Evolutionary conservation across 2,329 filamentous ascomycete genomes (phyloP).

Genomic region (Myriosclerotinia curreyana): DNA sequence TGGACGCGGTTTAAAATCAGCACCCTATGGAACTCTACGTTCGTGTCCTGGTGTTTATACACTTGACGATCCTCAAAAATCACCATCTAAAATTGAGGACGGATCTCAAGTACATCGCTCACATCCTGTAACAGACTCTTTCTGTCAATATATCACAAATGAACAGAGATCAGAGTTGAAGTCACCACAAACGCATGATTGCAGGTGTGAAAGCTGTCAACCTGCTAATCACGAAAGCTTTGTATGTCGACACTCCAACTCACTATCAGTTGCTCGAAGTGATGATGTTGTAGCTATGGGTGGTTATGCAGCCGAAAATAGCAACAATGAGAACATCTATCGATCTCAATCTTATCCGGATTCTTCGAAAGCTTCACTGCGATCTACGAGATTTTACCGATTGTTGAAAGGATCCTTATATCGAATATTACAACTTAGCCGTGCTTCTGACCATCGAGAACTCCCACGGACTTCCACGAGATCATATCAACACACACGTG

Average conservation of each 20-base stretch:
- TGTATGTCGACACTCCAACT: slow-evolving; percentile 31
- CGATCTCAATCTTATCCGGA: slow-evolving; percentile 4
- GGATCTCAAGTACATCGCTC: background rate
- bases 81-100: background rate
- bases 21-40: background rate
- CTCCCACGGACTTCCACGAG: slow-evolving; percentile 1
- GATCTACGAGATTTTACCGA: background rate
- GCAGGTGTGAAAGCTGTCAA: background rate
- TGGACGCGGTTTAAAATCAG: background rate
- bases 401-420: background rate
- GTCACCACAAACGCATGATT: background rate
- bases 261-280: slow-evolving; percentile 25
- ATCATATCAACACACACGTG: background rate
- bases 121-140: background rate
- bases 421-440: background rate
- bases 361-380: background rate
- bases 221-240: slow-evolving; percentile 25
- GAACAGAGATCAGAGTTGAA: background rate
- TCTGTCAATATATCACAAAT: background rate
- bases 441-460: background rate
- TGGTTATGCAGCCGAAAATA: slow-evolving; percentile 30
- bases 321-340: background rate
- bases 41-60: background rate
- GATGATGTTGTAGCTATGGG: slow-evolving; percentile 27
- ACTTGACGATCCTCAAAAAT: background rate